Evolutionary conservation across 805 yeast species (phyloP).

Genomic region (Monosporozyma aquatica): DNA sequence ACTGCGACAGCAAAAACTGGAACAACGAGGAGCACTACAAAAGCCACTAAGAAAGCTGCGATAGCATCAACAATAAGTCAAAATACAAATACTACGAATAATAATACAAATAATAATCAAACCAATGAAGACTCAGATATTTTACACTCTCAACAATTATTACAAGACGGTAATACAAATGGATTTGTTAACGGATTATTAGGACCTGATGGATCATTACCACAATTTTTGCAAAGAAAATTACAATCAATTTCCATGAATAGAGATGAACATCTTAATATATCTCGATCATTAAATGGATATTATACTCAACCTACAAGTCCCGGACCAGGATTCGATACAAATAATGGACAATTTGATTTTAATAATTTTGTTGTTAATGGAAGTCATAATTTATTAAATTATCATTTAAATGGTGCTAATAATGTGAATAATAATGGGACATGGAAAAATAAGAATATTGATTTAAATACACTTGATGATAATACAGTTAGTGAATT

Average conservation of each 20-base stretch:
- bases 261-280: conserved; percentile 7
- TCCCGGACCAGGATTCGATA: conserved; percentile 18
- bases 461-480: conserved; percentile 21
- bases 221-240: conserved; percentile 24
- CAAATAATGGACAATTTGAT: conserved; percentile 1
- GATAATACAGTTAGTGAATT: conserved; percentile 27
- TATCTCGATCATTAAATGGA: conserved; percentile 21
- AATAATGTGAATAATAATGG: conserved; percentile 1
- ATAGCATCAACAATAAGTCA: conserved; percentile 1
- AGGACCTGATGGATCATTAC: conserved; percentile 8
- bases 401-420: neutral
- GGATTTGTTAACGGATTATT: neutral
- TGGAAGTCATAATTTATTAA: neutral
- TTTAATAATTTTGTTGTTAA: neutral
- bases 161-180: neutral
- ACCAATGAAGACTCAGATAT: no score
- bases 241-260: conserved; percentile 23
- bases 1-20: no score
- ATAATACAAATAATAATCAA: no score
- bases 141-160: neutral
- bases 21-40: no score
- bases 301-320: conserved; percentile 29
- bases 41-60: neutral
- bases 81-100: conserved; percentile 3
- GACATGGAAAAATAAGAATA: neutral